Percentiles rank a stretch among this genome's conserved stretches.
phyloP scores from a whole-genome alignment of 148 eudicot genomes.

The Nyssa sinensis region DNA sequence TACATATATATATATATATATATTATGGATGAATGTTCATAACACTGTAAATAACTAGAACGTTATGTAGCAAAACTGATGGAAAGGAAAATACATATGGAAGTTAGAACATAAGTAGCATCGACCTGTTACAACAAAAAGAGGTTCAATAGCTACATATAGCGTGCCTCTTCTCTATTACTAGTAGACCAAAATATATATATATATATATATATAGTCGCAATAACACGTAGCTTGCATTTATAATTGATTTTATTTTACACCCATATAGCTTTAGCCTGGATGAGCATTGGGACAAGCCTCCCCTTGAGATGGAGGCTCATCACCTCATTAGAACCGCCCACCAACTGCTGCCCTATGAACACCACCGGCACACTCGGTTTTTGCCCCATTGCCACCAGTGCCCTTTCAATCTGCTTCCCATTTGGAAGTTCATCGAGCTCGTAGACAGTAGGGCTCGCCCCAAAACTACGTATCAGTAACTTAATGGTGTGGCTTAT shows the following conservation, averaged over 20 bases:
- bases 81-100: background rate
- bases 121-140: background rate
- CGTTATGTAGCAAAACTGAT: background rate
- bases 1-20: too few relatives aligned
- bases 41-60: background rate
- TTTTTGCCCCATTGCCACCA: conserved; percentile 39
- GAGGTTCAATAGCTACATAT: background rate
- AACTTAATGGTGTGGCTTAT: conserved; percentile 60
- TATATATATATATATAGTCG: too few relatives aligned
- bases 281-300: conserved; percentile 54
- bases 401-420: conserved; percentile 51
- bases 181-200: background rate
- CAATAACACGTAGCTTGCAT: background rate
- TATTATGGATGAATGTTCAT: background rate
- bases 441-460: conserved; percentile 60
- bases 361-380: conserved; percentile 64
- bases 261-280: conserved; percentile 70
- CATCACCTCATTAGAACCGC: conserved; percentile 76
- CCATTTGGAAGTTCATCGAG: conserved; percentile 65
- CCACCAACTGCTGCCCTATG: conserved; percentile 60
- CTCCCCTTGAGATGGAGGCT: conserved; percentile 67
- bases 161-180: background rate
- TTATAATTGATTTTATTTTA: conserved; percentile 8
- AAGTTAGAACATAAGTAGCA: background rate
- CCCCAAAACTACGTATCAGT: conserved; percentile 65